Percentiles rank a stretch among this genome's conserved stretches.
Evolutionary conservation across 2,329 filamentous ascomycete species (phyloP).

Genomic region (Conoideocrella luteorostrata): DNA sequence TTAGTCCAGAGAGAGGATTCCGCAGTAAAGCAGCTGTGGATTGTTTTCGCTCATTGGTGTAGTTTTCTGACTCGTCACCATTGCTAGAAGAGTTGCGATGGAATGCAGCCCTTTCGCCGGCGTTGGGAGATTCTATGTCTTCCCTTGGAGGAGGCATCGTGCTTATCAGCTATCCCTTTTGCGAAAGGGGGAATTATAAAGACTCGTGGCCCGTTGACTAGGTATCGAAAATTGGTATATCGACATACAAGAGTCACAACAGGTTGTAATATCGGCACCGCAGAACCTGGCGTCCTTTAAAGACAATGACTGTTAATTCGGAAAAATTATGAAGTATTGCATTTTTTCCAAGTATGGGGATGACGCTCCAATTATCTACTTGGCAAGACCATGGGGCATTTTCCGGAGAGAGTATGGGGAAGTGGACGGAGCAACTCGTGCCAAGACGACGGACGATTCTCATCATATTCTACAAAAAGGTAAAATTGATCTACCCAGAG

Average conservation of each 20-base stretch:
- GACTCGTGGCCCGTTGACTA: no score
- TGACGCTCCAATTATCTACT: neutral
- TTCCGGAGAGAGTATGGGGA: neutral
- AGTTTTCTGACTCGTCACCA: neutral
- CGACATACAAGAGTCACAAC: no score
- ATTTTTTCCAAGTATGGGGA: neutral
- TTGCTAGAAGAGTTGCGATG: neutral
- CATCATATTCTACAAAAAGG: no score
- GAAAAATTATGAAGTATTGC: neutral
- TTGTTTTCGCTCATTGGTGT: constrained; percentile 4
- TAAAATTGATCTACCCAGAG: neutral
- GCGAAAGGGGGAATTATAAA: neutral
- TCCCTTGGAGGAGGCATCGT: neutral
- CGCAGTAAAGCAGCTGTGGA: constrained; percentile 21
- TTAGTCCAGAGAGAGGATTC: constrained; percentile 25
- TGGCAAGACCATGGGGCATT: neutral
- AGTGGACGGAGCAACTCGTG: neutral
- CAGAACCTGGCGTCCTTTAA: no score
- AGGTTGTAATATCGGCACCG: no score
- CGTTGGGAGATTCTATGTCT: neutral
- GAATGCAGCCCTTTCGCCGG: neutral
- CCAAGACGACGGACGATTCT: neutral
- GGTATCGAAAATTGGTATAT: no score
- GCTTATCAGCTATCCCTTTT: neutral
- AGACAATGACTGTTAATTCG: no score